Evolutionary conservation across 2,329 filamentous ascomycete genomes (phyloP).

Genomic region (Samsoniella hepiali): DNA sequence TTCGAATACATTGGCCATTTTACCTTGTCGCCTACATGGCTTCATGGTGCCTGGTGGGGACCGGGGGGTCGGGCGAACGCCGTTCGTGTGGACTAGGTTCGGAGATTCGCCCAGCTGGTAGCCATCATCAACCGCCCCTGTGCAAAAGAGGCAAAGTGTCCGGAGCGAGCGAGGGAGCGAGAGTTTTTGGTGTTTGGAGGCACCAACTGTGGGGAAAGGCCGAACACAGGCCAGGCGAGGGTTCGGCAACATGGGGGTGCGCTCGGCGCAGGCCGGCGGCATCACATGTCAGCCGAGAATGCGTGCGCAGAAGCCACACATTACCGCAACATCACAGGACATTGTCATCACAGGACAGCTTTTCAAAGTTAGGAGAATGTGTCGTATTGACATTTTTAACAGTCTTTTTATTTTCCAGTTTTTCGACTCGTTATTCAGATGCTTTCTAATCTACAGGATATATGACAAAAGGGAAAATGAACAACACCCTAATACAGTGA

Average conservation of each 20-base stretch:
- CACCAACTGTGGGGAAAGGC: background rate
- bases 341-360: no score
- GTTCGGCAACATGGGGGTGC: background rate
- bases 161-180: background rate
- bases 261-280: background rate
- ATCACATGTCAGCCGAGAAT: conserved; percentile 12
- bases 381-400: background rate
- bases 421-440: conserved; percentile 19
- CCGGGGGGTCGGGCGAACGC: no score
- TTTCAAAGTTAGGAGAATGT: background rate
- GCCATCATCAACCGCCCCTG: background rate
- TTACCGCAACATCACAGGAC: background rate
- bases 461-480: conserved; percentile 20
- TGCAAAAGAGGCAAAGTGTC: background rate
- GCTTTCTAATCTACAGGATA: conserved; percentile 26
- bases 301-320: background rate
- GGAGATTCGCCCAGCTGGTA: background rate
- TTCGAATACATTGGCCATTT: no score
- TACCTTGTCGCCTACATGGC: no score
- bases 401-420: conserved; percentile 7
- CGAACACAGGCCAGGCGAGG: background rate
- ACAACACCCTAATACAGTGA: conserved; percentile 25
- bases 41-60: no score
- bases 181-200: background rate
- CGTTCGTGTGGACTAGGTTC: background rate